Conservation (phyloP, 2,329 filamentous ascomycete species). For the Paraphaeosphaeria minitans region DNA sequence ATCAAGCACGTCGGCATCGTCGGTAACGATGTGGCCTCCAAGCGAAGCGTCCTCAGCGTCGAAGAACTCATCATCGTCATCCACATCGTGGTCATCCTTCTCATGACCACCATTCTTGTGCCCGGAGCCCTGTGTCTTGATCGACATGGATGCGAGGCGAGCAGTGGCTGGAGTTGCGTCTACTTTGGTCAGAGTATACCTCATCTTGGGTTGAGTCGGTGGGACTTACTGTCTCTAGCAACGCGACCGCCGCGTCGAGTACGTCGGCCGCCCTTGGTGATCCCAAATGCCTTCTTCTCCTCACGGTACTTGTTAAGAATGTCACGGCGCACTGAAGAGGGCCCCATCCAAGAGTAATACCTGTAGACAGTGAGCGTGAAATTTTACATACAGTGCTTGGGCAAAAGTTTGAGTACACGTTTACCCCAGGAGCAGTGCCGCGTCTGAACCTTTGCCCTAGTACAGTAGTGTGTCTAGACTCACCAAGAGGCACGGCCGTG, state of each 20-base stretch:
- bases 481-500: constrained; percentile 19
- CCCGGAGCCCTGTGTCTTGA: background rate
- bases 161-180: background rate
- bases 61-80: constrained; percentile 25
- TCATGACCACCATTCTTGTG: constrained; percentile 1
- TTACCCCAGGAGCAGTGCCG: too few species aligned
- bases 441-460: too few species aligned
- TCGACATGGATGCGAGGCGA: background rate
- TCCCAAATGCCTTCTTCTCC: constrained; percentile 11
- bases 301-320: constrained; percentile 13
- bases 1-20: constrained; percentile 5
- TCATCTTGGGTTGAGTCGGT: too few species aligned
- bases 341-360: constrained; percentile 24
- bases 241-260: constrained; percentile 8
- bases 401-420: too few species aligned
- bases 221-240: background rate
- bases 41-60: constrained; percentile 20
- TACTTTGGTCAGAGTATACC: background rate
- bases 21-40: background rate
- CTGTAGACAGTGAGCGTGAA: constrained; percentile 5
- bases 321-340: constrained; percentile 13
- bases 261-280: constrained; percentile 1
- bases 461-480: background rate
- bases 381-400: too few species aligned
- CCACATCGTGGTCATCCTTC: constrained; percentile 11